Conservation (phyloP, 2,329 filamentous ascomycete species). For the Calonectria pauciramosa region DNA sequence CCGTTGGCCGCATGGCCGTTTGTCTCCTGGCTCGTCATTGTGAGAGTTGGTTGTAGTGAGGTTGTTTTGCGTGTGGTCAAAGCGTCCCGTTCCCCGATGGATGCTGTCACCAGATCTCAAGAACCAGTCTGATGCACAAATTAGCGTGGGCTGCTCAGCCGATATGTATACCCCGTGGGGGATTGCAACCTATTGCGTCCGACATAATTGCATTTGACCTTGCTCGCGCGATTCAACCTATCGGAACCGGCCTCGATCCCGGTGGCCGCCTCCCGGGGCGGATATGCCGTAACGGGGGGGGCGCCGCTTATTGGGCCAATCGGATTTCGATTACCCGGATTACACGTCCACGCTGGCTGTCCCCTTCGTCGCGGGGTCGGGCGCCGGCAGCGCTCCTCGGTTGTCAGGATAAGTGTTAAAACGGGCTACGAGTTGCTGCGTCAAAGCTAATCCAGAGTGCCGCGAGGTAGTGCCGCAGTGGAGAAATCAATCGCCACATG, state of each 20-base stretch:
- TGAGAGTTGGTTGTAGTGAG: neutral
- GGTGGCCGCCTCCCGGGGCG: neutral
- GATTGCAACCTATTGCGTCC: neutral
- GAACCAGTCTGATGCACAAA: neutral
- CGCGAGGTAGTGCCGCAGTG: neutral
- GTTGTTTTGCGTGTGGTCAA: neutral
- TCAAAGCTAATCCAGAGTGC: neutral
- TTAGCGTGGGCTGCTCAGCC: neutral
- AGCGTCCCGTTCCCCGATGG: neutral
- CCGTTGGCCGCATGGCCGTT: constrained; percentile 13
- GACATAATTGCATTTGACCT: neutral
- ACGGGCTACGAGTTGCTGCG: neutral
- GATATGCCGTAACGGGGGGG: constrained; percentile 10
- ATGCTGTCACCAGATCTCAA: neutral
- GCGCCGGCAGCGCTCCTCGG: constrained; percentile 14
- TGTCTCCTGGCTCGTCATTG: neutral
- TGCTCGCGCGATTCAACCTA: neutral
- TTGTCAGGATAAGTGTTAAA: neutral
- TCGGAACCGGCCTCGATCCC: constrained; percentile 11
- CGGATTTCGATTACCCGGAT: constrained; percentile 10
- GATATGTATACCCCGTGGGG: constrained; percentile 17
- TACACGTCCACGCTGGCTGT: neutral
- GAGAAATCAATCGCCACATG: neutral
- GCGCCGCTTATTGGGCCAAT: neutral
- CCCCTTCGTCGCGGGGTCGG: constrained; percentile 10